Evolutionary conservation across 257 asterid species (phyloP).

Genomic region (Cruciata laevipes): DNA sequence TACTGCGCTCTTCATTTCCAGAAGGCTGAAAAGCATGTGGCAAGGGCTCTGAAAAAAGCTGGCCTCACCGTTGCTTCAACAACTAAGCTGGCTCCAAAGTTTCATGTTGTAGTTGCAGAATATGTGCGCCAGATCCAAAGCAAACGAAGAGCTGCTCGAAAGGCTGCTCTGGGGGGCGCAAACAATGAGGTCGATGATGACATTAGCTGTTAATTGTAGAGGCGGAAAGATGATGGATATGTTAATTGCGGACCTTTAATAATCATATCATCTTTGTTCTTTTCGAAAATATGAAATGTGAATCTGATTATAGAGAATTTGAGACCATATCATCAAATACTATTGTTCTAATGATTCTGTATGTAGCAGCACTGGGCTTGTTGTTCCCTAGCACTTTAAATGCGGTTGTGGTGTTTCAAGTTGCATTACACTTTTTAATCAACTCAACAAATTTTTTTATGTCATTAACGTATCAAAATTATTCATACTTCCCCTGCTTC

Average conservation of each 20-base stretch:
- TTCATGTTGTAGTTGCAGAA: constrained; percentile 59
- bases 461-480: too few relatives aligned
- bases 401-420: too few relatives aligned
- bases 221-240: not conserved
- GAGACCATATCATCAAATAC: not conserved
- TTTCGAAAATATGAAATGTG: not conserved
- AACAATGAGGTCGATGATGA: constrained; percentile 46
- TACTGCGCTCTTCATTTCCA: constrained; percentile 67
- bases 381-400: too few relatives aligned
- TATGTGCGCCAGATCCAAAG: constrained; percentile 64
- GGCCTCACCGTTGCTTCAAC: constrained; percentile 64
- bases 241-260: not conserved
- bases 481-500: too few relatives aligned
- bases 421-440: too few relatives aligned
- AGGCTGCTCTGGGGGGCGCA: constrained; percentile 28
- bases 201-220: constrained; percentile 34
- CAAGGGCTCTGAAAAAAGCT: constrained; percentile 77
- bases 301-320: not conserved
- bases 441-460: too few relatives aligned
- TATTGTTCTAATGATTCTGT: not conserved
- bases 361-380: not conserved
- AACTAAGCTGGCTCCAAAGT: constrained; percentile 73
- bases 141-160: constrained; percentile 61
- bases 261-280: not conserved
- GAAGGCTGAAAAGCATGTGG: constrained; percentile 74